Conservation (phyloP, 2,329 filamentous ascomycete genomes). For the Pseudogymnoascus sp. region DNA sequence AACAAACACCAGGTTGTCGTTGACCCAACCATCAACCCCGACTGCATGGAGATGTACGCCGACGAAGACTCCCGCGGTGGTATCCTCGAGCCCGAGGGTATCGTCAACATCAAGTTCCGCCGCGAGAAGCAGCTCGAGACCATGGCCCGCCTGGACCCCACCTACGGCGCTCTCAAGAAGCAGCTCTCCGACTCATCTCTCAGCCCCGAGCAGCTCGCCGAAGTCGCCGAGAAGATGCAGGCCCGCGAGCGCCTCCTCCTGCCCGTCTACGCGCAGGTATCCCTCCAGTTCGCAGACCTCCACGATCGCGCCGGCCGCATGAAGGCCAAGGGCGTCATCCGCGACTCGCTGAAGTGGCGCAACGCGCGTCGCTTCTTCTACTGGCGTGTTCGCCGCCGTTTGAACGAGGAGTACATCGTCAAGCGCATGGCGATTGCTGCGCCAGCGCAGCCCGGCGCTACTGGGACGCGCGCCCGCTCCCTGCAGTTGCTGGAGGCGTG, state of each 20-base stretch:
- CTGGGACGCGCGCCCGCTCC: constrained; percentile 54
- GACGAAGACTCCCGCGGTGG: constrained; percentile 91
- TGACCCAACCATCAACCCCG: constrained; percentile 94
- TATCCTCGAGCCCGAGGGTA: constrained; percentile 96
- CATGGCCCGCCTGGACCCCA: constrained; percentile 86
- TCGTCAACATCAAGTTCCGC: constrained; percentile 97
- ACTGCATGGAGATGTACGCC: constrained; percentile 99
- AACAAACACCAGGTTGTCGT: constrained; percentile 65
- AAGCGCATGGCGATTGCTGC: constrained; percentile 64
- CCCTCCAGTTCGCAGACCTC: constrained; percentile 93
- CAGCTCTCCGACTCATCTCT: constrained; percentile 59
- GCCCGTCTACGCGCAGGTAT: constrained; percentile 90
- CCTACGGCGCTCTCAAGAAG: constrained; percentile 78
- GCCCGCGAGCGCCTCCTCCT: constrained; percentile 81
- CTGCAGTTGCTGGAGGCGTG: constrained; percentile 74
- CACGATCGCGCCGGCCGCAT: constrained; percentile 96
- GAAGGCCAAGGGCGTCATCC: constrained; percentile 94
- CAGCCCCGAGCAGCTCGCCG: constrained; percentile 64
- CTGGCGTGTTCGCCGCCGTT: constrained; percentile 93
- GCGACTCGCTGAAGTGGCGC: constrained; percentile 74
- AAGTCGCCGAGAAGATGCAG: constrained; percentile 77
- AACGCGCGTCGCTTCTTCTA: constrained; percentile 97
- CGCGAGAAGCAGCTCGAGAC: constrained; percentile 96
- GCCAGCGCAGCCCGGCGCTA: constrained; percentile 38
- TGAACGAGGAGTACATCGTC: constrained; percentile 96